Evolutionary conservation across 345 rosid species (phyloP).

Genomic region (Cardamine chenopodiifolia): DNA sequence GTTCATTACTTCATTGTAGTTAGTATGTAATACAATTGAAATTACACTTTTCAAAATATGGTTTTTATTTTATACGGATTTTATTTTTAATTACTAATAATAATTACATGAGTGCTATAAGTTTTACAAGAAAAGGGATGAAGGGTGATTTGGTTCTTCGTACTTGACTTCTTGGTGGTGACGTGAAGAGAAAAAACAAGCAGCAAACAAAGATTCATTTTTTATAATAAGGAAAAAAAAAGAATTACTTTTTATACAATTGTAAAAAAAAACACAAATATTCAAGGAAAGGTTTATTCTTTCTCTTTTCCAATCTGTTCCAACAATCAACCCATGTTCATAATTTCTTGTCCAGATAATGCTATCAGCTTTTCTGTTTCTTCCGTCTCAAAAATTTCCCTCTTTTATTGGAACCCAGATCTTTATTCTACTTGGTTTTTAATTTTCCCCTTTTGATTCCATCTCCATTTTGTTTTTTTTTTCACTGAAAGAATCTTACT

Average conservation of each 20-base stretch:
- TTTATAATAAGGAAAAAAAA: neutral
- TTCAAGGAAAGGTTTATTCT: slow-evolving; percentile 13
- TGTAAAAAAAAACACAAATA: neutral
- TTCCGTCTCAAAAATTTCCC: slow-evolving; percentile 10
- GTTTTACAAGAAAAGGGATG: slow-evolving; percentile 7
- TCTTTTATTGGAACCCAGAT: slow-evolving; percentile 25
- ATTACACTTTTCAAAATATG: too few species aligned
- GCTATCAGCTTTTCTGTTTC: slow-evolving; percentile 39
- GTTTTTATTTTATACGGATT: too few species aligned
- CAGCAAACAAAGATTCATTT: slow-evolving; percentile 24
- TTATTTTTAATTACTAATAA: neutral
- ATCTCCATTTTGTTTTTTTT: slow-evolving; percentile 1
- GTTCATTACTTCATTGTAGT: too few species aligned
- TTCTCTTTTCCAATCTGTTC: slow-evolving; percentile 50
- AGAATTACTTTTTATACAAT: neutral
- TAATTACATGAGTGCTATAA: neutral
- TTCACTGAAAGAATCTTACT: slow-evolving; percentile 18
- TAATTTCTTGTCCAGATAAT: slow-evolving; percentile 45
- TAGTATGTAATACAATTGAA: too few species aligned
- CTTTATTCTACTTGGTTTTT: slow-evolving; percentile 14
- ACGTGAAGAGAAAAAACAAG: slow-evolving; percentile 20
- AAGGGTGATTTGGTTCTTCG: slow-evolving; percentile 19
- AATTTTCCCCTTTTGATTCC: neutral
- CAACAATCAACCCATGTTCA: slow-evolving; percentile 62
- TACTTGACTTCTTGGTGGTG: slow-evolving; percentile 17